These are phyloP conservation scores for Neurospora hispaniola DNA, from an alignment of 495 filamentous ascomycete genomes.

Conservation along the genomic window DNA sequence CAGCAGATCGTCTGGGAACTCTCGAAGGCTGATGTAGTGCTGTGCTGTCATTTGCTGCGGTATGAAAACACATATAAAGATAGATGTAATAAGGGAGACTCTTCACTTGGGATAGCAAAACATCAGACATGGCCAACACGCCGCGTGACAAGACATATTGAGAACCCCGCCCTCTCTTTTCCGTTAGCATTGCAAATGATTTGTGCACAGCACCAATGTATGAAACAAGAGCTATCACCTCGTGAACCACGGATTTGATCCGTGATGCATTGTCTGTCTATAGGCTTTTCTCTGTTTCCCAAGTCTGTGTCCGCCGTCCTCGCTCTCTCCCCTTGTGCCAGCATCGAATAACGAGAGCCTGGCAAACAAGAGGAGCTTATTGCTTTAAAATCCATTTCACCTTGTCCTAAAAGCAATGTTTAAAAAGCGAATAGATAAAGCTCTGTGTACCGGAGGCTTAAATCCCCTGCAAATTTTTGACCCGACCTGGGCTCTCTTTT, in stretches of 20 bases:
- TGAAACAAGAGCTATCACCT: too few species aligned
- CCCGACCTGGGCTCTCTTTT: too few species aligned
- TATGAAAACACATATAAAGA: not conserved
- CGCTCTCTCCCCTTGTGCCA: not conserved
- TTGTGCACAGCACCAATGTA: too few species aligned
- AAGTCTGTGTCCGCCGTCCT: not conserved
- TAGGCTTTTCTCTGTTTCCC: not conserved
- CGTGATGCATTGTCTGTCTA: not conserved
- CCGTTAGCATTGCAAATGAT: not conserved
- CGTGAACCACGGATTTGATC: too few species aligned
- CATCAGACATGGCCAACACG: not conserved
- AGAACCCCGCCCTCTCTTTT: not conserved
- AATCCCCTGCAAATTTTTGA: too few species aligned
- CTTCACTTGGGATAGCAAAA: not conserved
- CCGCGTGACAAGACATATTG: not conserved
- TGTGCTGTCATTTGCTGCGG: not conserved
- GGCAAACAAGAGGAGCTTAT: not conserved
- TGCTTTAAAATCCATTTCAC: not conserved
- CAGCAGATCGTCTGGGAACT: not conserved
- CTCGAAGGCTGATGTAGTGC: not conserved
- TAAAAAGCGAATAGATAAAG: not conserved
- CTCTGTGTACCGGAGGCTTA: not conserved
- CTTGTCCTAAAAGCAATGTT: not conserved
- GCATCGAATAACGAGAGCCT: not conserved
- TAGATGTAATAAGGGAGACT: not conserved